These are phyloP conservation scores for Anthoceros angustus DNA, from an alignment of 225 moss, liverwort and hornwort genomes.

Conservation along the genomic window DNA sequence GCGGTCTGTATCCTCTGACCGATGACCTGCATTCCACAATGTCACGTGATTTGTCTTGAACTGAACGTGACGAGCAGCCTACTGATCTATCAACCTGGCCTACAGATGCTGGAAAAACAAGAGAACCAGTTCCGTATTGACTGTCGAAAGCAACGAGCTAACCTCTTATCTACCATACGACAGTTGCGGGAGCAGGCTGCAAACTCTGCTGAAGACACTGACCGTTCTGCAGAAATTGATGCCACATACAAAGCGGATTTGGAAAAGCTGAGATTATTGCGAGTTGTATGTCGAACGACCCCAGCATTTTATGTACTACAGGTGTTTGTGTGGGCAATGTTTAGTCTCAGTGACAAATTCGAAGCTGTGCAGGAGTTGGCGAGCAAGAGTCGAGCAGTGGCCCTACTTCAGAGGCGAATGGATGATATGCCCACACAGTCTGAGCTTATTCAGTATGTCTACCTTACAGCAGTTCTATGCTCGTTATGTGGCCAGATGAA, in stretches of 20 bases:
- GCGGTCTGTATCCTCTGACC: conserved; percentile 18
- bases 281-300: conserved; percentile 29
- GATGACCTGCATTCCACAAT: neutral
- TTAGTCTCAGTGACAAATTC: conserved; percentile 2
- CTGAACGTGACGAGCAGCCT: neutral
- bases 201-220: conserved; percentile 35
- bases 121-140: conserved; percentile 65
- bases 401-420: conserved; percentile 52
- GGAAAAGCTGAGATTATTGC: conserved; percentile 41
- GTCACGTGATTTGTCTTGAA: neutral
- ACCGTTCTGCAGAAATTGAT: conserved; percentile 43
- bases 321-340: conserved; percentile 2
- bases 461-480: neutral
- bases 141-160: conserved; percentile 61
- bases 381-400: conserved; percentile 49
- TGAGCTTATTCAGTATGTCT: conserved; percentile 87
- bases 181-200: conserved; percentile 45
- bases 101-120: conserved; percentile 54
- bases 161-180: conserved; percentile 52
- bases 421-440: conserved; percentile 86
- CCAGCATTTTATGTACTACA: neutral
- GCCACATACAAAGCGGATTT: conserved; percentile 41
- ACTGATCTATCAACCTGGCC: neutral
- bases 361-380: conserved; percentile 55
- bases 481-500: neutral